A percentile compares a stretch with the other conserved stretches of the same genome.
Conservation (phyloP, 225 moss, liverwort and hornwort species). For the Anthoceros angustus region DNA sequence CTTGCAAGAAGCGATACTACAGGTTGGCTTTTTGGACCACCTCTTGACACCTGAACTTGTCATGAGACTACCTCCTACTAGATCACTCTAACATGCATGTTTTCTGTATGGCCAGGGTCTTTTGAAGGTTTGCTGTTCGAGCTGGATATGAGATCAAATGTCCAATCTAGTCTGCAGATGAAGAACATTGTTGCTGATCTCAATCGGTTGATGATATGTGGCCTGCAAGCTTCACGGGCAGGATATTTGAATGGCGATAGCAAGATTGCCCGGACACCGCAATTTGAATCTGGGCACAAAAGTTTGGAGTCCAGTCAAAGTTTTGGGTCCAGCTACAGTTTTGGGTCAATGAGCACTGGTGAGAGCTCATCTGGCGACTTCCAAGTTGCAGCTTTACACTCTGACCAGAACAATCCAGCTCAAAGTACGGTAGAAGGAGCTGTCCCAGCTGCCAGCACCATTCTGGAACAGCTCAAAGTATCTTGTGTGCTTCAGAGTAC, state of each 20-base stretch:
- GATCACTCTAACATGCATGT: slow-evolving; percentile 9
- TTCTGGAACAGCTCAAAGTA: slow-evolving; percentile 57
- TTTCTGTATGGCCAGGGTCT: background rate
- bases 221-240: background rate
- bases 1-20: slow-evolving; percentile 49
- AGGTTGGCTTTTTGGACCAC: slow-evolving; percentile 24
- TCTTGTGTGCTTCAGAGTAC: slow-evolving; percentile 48
- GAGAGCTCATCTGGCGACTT: background rate
- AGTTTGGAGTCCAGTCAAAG: too few species aligned
- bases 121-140: background rate
- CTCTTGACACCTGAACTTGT: background rate
- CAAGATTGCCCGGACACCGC: background rate
- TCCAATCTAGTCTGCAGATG: background rate
- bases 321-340: background rate
- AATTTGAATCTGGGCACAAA: background rate
- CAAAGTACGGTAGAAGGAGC: background rate
- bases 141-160: background rate
- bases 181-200: background rate
- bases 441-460: slow-evolving; percentile 12
- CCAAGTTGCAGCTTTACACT: background rate
- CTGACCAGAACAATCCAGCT: background rate
- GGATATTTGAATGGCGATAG: background rate
- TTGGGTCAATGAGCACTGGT: background rate
- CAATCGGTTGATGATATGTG: background rate
- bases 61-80: background rate